These are phyloP conservation scores for Berkeleyomyces rouxiae DNA, from an alignment of 2,329 filamentous ascomycete species.

Conservation along the genomic window DNA sequence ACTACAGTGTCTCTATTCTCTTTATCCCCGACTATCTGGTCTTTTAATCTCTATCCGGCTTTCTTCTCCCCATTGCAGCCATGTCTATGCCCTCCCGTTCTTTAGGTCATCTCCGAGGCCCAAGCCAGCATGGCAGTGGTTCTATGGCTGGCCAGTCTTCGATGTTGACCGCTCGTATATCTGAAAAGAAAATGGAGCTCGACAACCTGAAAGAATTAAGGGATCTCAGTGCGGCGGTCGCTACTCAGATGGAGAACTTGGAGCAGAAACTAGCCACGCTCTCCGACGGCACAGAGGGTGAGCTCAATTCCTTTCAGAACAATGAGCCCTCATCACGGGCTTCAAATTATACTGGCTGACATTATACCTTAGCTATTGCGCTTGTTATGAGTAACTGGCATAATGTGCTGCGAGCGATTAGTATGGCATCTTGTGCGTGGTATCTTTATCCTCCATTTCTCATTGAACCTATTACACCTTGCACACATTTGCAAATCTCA, in stretches of 20 bases:
- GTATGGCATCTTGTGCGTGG: conserved; percentile 64
- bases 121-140: conserved; percentile 29
- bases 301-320: conserved; percentile 5
- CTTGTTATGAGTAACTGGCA: conserved; percentile 79
- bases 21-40: too few species aligned
- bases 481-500: too few species aligned
- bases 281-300: conserved; percentile 68
- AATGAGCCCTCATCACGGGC: background rate
- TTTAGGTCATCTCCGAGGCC: conserved; percentile 44
- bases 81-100: conserved; percentile 6
- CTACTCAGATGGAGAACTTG: conserved; percentile 66
- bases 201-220: conserved; percentile 63
- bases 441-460: background rate
- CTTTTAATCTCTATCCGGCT: background rate
- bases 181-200: conserved; percentile 72
- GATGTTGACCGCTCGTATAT: conserved; percentile 55
- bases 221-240: conserved; percentile 61
- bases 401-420: conserved; percentile 68
- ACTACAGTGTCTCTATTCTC: too few species aligned
- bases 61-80: background rate
- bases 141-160: conserved; percentile 46
- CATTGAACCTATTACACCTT: too few species aligned
- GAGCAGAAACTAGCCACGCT: conserved; percentile 64
- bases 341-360: background rate
- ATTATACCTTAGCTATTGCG: conserved; percentile 46